Conservation (phyloP, 2,329 filamentous ascomycete species). For the Talaromyces sp. region DNA sequence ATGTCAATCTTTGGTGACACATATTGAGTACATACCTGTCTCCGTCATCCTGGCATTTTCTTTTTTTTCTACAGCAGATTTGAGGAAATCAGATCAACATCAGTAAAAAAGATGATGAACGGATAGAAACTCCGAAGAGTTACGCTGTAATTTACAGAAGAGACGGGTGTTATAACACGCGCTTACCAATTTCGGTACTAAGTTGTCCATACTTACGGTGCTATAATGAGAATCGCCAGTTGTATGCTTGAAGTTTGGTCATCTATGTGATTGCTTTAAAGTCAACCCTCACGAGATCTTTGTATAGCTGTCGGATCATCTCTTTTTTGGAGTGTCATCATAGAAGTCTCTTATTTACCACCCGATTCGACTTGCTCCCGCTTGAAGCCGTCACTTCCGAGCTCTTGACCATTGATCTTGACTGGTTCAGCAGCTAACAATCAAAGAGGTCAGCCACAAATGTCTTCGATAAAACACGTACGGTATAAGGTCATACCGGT, state of each 20-base stretch:
- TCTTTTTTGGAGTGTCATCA: too few relatives aligned
- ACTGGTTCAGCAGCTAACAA: constrained; percentile 4
- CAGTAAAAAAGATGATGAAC: not conserved
- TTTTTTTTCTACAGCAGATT: not conserved
- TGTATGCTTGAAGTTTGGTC: too few relatives aligned
- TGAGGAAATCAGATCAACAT: too few relatives aligned
- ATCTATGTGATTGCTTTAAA: not conserved
- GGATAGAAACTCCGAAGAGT: not conserved
- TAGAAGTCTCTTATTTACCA: not conserved
- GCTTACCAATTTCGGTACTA: too few relatives aligned
- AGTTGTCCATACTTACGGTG: not conserved
- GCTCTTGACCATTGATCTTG: not conserved
- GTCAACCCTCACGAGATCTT: too few relatives aligned
- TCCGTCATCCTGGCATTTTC: too few relatives aligned
- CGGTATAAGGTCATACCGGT: not conserved
- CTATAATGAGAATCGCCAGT: too few relatives aligned
- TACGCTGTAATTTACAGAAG: not conserved
- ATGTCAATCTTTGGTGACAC: too few relatives aligned
- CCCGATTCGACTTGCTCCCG: constrained; percentile 3
- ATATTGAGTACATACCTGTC: too few relatives aligned
- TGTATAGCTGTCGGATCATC: too few relatives aligned
- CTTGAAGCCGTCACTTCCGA: constrained; percentile 3
- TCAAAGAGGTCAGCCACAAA: not conserved
- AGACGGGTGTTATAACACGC: not conserved
- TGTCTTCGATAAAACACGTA: not conserved